Percentiles rank a stretch among this genome's conserved stretches.
Evolutionary conservation across 2,329 filamentous ascomycete genomes (phyloP).

Genomic region (Aureobasidium sp.): DNA sequence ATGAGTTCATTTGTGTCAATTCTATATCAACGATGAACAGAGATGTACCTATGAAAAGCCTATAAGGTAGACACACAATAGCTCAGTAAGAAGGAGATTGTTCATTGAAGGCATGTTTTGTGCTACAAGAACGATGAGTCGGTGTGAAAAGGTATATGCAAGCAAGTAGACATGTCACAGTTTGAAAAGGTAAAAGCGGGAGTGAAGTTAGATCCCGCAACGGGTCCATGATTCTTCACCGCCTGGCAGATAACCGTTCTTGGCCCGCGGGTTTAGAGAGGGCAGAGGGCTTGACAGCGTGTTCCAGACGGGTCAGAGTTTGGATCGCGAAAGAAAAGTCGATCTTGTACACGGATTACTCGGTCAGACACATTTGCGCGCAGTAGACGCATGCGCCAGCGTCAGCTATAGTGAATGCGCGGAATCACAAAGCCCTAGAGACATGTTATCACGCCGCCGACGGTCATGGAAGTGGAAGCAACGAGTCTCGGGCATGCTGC

Average conservation of each 20-base stretch:
- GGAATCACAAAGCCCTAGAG: conserved; percentile 5
- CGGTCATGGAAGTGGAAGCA: conserved; percentile 16
- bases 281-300: conserved; percentile 3
- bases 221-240: conserved; percentile 5
- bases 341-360: neutral
- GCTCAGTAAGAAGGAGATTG: neutral
- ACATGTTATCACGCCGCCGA: conserved; percentile 12
- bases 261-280: conserved; percentile 4
- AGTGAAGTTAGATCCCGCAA: neutral
- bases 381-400: conserved; percentile 1
- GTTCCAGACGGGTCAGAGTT: conserved; percentile 5
- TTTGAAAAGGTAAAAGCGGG: neutral
- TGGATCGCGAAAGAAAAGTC: conserved; percentile 12
- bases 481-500: conserved; percentile 12
- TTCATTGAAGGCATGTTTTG: neutral
- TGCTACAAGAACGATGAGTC: neutral
- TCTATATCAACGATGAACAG: neutral
- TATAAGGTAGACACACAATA: neutral
- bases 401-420: conserved; percentile 5
- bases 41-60: neutral
- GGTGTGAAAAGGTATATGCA: neutral
- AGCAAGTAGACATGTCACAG: neutral
- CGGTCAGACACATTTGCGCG: neutral
- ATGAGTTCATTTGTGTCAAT: neutral
- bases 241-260: neutral